These are phyloP conservation scores for Tetradesmus obliquus DNA, from an alignment of 139 green algal genomes.

Conservation along the genomic window DNA sequence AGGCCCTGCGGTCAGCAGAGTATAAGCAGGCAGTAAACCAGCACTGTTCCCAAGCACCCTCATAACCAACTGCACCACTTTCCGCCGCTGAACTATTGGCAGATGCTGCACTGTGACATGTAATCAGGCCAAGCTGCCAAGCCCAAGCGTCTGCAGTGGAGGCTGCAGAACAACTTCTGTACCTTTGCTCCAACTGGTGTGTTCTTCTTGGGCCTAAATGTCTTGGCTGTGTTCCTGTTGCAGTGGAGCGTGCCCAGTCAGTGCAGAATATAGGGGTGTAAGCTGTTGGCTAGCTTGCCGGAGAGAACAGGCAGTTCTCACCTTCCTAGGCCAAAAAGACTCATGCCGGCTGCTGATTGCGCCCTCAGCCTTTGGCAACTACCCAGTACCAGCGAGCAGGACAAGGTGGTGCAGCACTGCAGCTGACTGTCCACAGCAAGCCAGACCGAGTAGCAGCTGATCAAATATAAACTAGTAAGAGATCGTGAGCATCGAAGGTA, in stretches of 20 bases:
- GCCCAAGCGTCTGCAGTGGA: not conserved
- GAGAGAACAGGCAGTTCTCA: not conserved
- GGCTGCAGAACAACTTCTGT: not conserved
- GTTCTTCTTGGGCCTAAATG: slow-evolving; percentile 85
- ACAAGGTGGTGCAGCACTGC: not conserved
- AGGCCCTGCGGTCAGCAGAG: slow-evolving; percentile 68
- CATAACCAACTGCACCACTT: not conserved
- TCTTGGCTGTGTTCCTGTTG: slow-evolving; percentile 55
- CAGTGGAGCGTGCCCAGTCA: not conserved
- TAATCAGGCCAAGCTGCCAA: not conserved
- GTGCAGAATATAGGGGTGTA: not conserved
- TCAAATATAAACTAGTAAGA: not conserved
- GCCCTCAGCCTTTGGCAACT: not conserved
- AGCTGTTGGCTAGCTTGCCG: not conserved
- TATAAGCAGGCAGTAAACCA: not conserved
- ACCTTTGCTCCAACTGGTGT: slow-evolving; percentile 88
- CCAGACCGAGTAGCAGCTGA: not conserved
- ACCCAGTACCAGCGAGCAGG: not conserved
- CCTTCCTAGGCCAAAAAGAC: slow-evolving; percentile 39
- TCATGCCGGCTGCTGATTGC: slow-evolving; percentile 24
- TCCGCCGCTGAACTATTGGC: not conserved
- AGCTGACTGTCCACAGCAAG: not conserved
- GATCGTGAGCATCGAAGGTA: not conserved
- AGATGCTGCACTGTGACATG: not conserved
- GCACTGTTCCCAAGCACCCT: not conserved